Evolutionary conservation across 1,284 basidiomycete genomes (phyloP), one percentile per base, ranked within the genome.

Genomic region (Puccinia polysora): DNA sequence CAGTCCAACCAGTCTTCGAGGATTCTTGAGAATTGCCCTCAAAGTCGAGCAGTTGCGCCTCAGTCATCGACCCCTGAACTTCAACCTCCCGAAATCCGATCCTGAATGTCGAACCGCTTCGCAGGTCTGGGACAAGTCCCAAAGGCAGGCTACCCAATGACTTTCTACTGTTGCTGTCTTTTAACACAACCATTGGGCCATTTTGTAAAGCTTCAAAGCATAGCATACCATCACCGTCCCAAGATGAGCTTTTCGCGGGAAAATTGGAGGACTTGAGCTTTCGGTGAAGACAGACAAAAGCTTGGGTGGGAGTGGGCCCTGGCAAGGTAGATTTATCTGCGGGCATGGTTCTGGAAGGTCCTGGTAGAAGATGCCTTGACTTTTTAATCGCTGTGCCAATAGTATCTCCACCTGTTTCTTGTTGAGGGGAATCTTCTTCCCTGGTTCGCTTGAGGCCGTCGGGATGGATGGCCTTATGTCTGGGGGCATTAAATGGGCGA

Each of bases 11-110:
- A 53, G 58, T 43, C 30, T 55, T 28, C 10, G 12, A 10, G 4
- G 32, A 12, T 12, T 49, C 34, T 49, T 70, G 30, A 23, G 43
- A 30, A n/a, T 45, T 28, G 6, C 28, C 18, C 10, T 50, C 34
- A 7, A 60, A 52, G 36, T 71, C 59, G 8, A 30, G 30, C 23
- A 30, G 25, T 23, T 53, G 49, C 15, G 18, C 28, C 49, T 63
- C 68, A 25, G 49, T 53, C 2, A 38, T 59, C 7, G 43, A 34
- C 40, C 55, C 36, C 23, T 69, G 67, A 47, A 71, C 63, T 55
- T 71, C 34, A 43, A 63, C 49, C n/a, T 71, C 34, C 10, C 68
- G 58, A 63, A 58, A 53, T 53, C 68, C 68, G 14, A 71, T 59
- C 28, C 55, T 47, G 20, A 71, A 18, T 10, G 40, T 7, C 23